Evolutionary conservation across 1,139 yeast genomes (phyloP), one percentile per base, ranked within the genome.

Genomic region (Blastobotrys buckinghamii): DNA sequence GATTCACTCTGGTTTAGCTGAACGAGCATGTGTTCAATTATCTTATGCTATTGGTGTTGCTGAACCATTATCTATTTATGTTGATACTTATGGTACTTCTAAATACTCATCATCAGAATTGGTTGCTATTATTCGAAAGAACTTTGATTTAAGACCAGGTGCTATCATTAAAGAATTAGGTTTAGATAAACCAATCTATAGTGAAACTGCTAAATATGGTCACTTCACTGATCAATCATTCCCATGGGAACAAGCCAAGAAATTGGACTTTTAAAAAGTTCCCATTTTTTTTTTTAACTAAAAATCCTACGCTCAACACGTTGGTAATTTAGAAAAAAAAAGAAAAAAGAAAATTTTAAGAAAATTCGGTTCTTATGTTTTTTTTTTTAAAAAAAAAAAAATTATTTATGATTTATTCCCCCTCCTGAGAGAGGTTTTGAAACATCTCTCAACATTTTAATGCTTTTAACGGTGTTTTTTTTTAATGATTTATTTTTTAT

Each of bases 1-100:
- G 66, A 95, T 92, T 59, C 77, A 79, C 63, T 96, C 98, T 59
- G 94, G 95, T 59, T 80, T 94, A 65, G 96, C 97, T 66, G 86
- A 87, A 77, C 89, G 99, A 78, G 96, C 92, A 57, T 82, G 92
- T 67, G 99, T 92, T 56, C 98, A 92, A 78, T 88, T 89, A 77
- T 92, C 98, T 49, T 92, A 92, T 72, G 99, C 99, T 69, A 92
- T 92, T 72, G 99, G 99, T 85, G 97, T 92, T 65, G 97, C 99
- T 65, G 97, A 94, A 77, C 99, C 99, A 68, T 83, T 94, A 70
- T 88, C 97, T 50, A 84, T 92, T 72, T 84, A 88, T 73, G 97
- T 92, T 64, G 97, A 94, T 75, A 84, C 97, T 56, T 94, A 94
- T 73, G 98, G 98, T 67, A 94, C 98, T 59, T 89, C 97, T 62